These are phyloP conservation scores for Scheffersomyces lignosus DNA, from an alignment of 805 yeast genomes.

Conservation along the genomic window DNA sequence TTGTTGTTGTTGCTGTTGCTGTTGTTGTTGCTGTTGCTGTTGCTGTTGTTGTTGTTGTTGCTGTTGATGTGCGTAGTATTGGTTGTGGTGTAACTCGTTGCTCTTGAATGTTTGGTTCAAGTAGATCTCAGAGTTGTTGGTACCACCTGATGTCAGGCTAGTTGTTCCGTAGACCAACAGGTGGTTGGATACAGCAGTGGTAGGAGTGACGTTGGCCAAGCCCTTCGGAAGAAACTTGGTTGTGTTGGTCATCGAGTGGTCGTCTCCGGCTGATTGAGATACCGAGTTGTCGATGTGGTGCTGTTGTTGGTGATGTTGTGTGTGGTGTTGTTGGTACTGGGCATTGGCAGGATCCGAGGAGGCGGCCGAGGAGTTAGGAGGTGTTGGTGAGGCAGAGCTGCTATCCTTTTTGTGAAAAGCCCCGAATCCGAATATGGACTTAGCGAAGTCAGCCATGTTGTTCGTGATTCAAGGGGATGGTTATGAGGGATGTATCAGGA, in stretches of 20 bases:
- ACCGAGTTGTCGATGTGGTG: conserved; percentile 2
- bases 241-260: too few species aligned
- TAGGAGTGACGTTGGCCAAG: conserved; percentile 49
- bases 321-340: conserved; percentile 2
- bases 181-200: conserved; percentile 65
- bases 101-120: conserved; percentile 24
- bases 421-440: conserved; percentile 43
- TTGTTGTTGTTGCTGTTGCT: conserved; percentile 6
- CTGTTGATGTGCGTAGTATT: conserved; percentile 4
- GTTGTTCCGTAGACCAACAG: conserved; percentile 73
- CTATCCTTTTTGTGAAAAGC: conserved; percentile 32
- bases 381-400: conserved; percentile 7
- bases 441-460: conserved; percentile 46
- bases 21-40: conserved; percentile 6
- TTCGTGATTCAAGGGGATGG: too few species aligned
- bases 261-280: conserved; percentile 5
- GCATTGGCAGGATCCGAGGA: conserved; percentile 1
- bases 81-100: conserved; percentile 9
- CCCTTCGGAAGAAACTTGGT: conserved; percentile 37
- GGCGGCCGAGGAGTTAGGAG: conserved; percentile 3
- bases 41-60: conserved; percentile 8
- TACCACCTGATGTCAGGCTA: conserved; percentile 15
- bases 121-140: conserved; percentile 19
- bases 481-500: too few species aligned
- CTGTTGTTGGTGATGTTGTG: conserved; percentile 2